These are phyloP conservation scores for Yamadazyma blattariae DNA, from an alignment of 1,139 yeast species.

Conservation along the genomic window DNA sequence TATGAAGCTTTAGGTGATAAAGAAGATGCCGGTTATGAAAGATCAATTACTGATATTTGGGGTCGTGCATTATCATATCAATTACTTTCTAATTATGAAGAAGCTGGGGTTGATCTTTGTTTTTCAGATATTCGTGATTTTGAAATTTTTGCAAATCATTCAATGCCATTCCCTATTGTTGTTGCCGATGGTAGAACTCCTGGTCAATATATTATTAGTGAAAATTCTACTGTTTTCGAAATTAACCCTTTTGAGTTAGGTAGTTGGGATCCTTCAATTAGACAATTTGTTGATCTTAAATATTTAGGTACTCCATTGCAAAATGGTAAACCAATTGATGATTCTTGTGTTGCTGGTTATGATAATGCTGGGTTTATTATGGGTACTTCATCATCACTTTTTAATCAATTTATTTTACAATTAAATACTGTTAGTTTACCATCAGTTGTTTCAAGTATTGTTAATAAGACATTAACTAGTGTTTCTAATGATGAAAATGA, in stretches of 20 bases:
- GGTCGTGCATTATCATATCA: constrained; percentile 82
- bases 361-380: constrained; percentile 83
- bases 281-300: constrained; percentile 63
- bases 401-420: constrained; percentile 70
- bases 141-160: constrained; percentile 52
- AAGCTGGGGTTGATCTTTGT: constrained; percentile 61
- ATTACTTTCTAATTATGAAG: constrained; percentile 56
- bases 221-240: constrained; percentile 76
- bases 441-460: constrained; percentile 42
- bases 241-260: constrained; percentile 83
- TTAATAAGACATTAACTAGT: constrained; percentile 42
- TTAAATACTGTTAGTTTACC: constrained; percentile 57
- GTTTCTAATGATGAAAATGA: constrained; percentile 43
- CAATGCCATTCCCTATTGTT: constrained; percentile 82
- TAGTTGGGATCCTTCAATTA: constrained; percentile 79
- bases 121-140: constrained; percentile 61
- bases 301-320: constrained; percentile 70
- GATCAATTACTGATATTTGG: constrained; percentile 89
- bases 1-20: constrained; percentile 56
- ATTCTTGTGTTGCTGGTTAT: constrained; percentile 60
- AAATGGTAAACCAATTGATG: constrained; percentile 50
- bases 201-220: constrained; percentile 50
- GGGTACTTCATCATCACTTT: constrained; percentile 81
- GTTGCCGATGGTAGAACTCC: constrained; percentile 81
- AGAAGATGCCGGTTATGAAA: constrained; percentile 71